phyloP scores from a whole-genome alignment of 306 rosid genomes.

The Pachyrhizus erosus region DNA sequence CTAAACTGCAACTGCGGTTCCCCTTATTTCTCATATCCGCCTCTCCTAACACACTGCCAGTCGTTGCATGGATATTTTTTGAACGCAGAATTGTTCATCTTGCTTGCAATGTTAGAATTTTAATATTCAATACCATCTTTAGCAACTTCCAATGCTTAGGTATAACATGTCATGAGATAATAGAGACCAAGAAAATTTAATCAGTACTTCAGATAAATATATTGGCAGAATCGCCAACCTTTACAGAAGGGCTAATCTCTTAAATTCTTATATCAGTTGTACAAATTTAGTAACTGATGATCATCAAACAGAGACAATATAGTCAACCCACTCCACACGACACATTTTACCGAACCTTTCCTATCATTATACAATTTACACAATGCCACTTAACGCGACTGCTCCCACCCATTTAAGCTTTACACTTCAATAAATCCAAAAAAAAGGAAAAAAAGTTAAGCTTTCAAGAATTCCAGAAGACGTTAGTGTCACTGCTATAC shows the following conservation, averaged over 20 bases:
- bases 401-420: constrained; percentile 39
- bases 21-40: not conserved
- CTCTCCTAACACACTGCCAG: not conserved
- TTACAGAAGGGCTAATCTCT: constrained; percentile 1
- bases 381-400: constrained; percentile 20
- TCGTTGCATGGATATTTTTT: not conserved
- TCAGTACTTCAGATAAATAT: not conserved
- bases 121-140: not conserved
- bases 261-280: not conserved
- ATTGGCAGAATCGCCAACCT: not conserved
- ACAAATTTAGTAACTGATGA: constrained; percentile 11
- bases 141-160: not conserved
- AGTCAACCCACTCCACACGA: constrained; percentile 17
- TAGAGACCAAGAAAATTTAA: not conserved
- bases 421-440: constrained; percentile 35
- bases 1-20: too few species aligned
- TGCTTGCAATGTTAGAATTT: not conserved
- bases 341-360: constrained; percentile 13
- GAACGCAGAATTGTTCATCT: not conserved
- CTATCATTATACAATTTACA: constrained; percentile 37
- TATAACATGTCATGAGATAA: not conserved
- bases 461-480: constrained; percentile 81
- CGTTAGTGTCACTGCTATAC: constrained; percentile 78
- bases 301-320: constrained; percentile 5
- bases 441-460: not conserved